Evolutionary conservation across 345 rosid genomes (phyloP), one percentile per base, ranked within the genome.

Genomic region (Orychophragmus violaceus): DNA sequence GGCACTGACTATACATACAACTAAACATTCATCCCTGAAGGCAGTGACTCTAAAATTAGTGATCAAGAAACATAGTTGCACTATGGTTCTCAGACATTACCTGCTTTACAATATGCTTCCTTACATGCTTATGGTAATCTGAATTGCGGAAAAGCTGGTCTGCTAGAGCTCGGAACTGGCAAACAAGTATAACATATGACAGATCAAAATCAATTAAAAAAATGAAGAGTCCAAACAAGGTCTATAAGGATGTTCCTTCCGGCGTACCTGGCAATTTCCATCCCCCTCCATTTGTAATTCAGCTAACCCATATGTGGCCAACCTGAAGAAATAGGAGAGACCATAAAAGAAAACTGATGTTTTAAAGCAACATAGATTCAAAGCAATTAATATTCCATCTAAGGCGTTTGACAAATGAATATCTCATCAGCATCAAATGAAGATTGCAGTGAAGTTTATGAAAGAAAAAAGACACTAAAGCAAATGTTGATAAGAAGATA

Each of bases 221-320:
- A 16, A 41, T 37, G 36, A 46, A 48, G 33, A 64, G 0, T 63
- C 16, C 42, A 39, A 6, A 53, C 12, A 45, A 49, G 29, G 44
- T 36, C 5, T 45, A 29, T 14, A 56, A 1, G 8, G 50, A 61
- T 64, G 65, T 39, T 44, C 28, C 60, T 53, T 22, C 32, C 9
- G 18, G 18, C 36, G 25, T 59, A 90, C 98, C 98, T 93, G 97
- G 73, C 97, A 93, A 77, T 93, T 93, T 30, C 98, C 98, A 74
- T 93, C 98, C 24, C 98, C 96, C 68, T 86, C 98, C 23, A 90
- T 89, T 68, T 85, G 93, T 66, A 93, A 63, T 78, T 93, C 98
- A 48, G 83, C 85, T 75, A 93, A 77, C 28, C 82, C 87, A 84
- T 89, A 93, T n/a, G 91, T 81, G 2, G 79, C 75, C 87, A 93